Base-by-base conservation (phyloP, 1,284 basidiomycete genomes). In the Coniophora puteana region DNA sequence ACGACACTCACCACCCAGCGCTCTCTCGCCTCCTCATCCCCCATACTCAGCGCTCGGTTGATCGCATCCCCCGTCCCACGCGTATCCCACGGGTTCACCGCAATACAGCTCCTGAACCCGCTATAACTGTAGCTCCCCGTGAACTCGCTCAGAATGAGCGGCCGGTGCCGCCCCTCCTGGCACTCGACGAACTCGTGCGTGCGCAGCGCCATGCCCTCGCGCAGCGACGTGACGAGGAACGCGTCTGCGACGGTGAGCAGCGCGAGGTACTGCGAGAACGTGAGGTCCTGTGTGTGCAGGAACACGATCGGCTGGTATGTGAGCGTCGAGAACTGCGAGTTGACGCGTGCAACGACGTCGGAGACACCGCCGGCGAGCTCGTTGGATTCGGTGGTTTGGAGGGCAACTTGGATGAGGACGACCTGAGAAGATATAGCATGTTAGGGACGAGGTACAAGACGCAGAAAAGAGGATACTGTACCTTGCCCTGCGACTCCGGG, bases 271-370 rank as follows among this genome's bases (percentile, higher is more conserved):
- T 93, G 89, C 49, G 74, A 79, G 59, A 93, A 93, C 4, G 86
- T 92, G 45, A 93, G 69, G 53, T 93, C 90, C 52, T 89, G 84
- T 0, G 87, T 90, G 55, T 92, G 90, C 37, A 93, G 61, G 66
- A 93, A 92, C 14, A 93, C 85, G 37, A 93, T 78, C 4, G 91
- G 91, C 58, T 91, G 88, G 58, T 92, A 93, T 0, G 89, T 91
- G 44, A 93, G 68, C 1, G 83, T 84, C 14, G 83, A 86, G 67
- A 87, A 92, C 11, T 80, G 74, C 14, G 85, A 83, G 61, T 92
- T 93, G 67, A 93, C 83, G 36, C 85, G 78, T 5, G 89, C 78
- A 23, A 93, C 84, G 13, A 83, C 72, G 48, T 90, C 87, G 5
- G 83, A 75, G 4, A 90, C 86, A 41, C 78, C 78, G 5, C 83